Conservation (phyloP, 768 basidiomycete species). For the Hemileccinum impolitum region DNA sequence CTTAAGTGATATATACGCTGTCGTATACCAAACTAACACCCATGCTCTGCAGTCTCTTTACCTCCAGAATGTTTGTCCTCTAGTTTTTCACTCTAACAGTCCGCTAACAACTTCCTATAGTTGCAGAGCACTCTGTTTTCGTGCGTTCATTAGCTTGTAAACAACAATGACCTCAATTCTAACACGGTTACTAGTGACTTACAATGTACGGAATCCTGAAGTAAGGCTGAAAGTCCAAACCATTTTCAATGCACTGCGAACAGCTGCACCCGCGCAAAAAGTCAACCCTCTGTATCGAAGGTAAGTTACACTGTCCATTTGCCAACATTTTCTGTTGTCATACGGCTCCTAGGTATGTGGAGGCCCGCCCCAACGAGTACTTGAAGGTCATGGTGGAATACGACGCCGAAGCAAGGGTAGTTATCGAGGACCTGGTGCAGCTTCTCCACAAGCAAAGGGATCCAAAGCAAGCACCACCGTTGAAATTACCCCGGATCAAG, state of each 20-base stretch:
- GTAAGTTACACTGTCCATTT: background rate
- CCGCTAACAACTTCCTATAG: constrained; percentile 26
- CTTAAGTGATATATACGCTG: constrained; percentile 7
- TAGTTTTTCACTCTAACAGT: background rate
- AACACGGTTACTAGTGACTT: constrained; percentile 12
- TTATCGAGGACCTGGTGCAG: constrained; percentile 21
- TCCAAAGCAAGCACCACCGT: background rate
- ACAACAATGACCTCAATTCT: background rate
- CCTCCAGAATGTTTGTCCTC: constrained; percentile 44
- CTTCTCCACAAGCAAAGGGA: constrained; percentile 19
- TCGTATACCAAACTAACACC: constrained; percentile 12
- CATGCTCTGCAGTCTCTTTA: constrained; percentile 36
- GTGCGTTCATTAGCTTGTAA: constrained; percentile 32
- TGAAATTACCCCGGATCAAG: constrained; percentile 20
- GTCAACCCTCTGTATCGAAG: constrained; percentile 9
- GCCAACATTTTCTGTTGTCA: background rate
- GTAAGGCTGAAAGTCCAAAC: constrained; percentile 3
- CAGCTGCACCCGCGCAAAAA: background rate
- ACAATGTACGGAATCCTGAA: constrained; percentile 21
- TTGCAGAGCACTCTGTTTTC: constrained; percentile 44
- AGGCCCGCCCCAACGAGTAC: background rate
- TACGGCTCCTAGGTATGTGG: background rate
- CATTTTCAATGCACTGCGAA: constrained; percentile 11
- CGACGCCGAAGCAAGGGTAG: constrained; percentile 6
- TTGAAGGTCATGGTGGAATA: constrained; percentile 13